Base-by-base conservation (phyloP, 2,329 filamentous ascomycete genomes). In the Thielaviopsis euricoi region DNA sequence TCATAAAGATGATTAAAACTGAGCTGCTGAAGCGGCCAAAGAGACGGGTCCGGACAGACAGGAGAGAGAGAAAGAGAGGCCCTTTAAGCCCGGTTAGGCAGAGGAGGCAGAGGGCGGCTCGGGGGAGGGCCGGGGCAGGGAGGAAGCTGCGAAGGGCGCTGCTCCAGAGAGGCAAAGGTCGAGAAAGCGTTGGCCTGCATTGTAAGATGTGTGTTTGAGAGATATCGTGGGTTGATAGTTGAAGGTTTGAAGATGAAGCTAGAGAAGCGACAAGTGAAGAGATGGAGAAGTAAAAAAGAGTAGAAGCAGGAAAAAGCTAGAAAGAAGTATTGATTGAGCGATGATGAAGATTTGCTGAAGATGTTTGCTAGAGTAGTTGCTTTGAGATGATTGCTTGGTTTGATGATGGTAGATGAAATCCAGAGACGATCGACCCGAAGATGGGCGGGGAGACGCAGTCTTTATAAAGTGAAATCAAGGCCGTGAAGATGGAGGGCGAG, bases 81-180 rank as follows among this genome's bases (percentile, higher is more conserved):
- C 22, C n/a, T 56, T 65, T 80, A 80, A 64, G 72, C 73, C 66
- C 76, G 74, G 73, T 81, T 83, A 67, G 81, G 81, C 62, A 83
- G 77, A 70, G 80, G 78, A 69, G 81, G 81, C 57, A 83, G 78
- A 70, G 81, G 81, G 58, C 81, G 74, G 70, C 76, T 80, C 62
- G 81, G 81, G 65, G 81, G 81, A 61, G 81, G 81, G 64, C 81
- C 81, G 57, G 81, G 80, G 77, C 80, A 83, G 64, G 81, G 81
- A 72, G 81, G 81, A 63, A 84, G 78, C 66, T 83, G 79, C 64
- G 80, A 81, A 62, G 81, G 80, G 67, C 80, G 77, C 70, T 81
- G 78, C 61, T 68, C 72, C 69, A 67, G 62, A 59, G 66, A 62
- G 59, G 64, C 43, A 43, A 48, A 23, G 19, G 52, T n/a, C 17